Evolutionary conservation across 805 yeast species (phyloP), one percentile per base, ranked within the genome.

Genomic region (Millerozyma acaciae): DNA sequence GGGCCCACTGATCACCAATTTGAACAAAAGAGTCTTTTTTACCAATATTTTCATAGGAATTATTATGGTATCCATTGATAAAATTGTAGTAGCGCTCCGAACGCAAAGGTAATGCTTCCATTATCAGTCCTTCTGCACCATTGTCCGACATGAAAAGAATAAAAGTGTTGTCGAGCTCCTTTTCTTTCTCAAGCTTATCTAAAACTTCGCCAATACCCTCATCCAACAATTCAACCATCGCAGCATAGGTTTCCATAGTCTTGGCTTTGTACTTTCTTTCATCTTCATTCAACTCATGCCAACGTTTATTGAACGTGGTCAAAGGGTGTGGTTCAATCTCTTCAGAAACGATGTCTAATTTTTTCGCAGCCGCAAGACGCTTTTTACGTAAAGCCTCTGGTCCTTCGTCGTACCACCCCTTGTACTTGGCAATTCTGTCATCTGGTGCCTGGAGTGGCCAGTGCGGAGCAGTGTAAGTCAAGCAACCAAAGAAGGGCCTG

Each of bases 401-500:
- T 2, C 81, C 81, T 6, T 54, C 58, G 39, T 67, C 68, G 43
- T 73, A 70, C 6, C 52, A 39, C 4, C 76, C 76, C 34, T 60
- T 59, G 48, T 76, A 73, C 37, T 75, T 73, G 4, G 52, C 62
- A 32, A 75, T 59, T 6, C 60, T 47, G 5, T 69, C 70, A 30
- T 51, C 51, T 5, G 80, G 80, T 1, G 82, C 82, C 50, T 76
- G 82, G 44, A 67, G 64, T 8, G 83, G 83, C 82, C 83, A 77
- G 47, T 76, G 82, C 3, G 82, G 83, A 1, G 83, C 82, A 4
- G 80, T 75, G 44, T 73, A 76, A 5, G 81, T 76, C 36, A 77
- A 54, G 16, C 61, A 51, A 3, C 77, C 75, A 36, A 75, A 71
- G 40, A 73, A 76, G 7, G 82, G 82, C 43, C 70, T 55, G n/a